These are phyloP conservation scores for Carpinus fangiana DNA, from an alignment of 306 rosid genomes.

Conservation along the genomic window DNA sequence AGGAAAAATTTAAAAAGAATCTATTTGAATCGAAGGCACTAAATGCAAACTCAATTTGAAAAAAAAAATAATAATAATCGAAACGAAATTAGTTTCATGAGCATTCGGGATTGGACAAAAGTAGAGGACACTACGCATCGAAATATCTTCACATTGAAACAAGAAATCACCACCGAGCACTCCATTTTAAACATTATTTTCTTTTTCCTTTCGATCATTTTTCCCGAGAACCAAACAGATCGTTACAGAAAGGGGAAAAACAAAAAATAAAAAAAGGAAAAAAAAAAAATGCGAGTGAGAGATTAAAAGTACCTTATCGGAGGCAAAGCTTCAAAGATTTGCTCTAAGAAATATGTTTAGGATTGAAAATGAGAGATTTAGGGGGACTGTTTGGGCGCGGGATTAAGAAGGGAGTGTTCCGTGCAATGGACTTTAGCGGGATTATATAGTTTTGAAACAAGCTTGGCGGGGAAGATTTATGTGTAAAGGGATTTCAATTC, in stretches of 20 bases:
- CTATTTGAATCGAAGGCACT: background rate
- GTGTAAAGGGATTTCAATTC: background rate
- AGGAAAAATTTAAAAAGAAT: background rate
- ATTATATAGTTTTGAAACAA: too few relatives aligned
- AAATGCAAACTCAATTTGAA: background rate
- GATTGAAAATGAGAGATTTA: background rate
- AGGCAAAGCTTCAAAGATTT: background rate
- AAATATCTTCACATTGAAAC: background rate
- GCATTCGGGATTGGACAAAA: background rate
- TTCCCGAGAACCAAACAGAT: background rate
- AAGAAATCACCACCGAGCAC: background rate
- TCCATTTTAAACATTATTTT: background rate
- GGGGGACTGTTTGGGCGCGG: background rate
- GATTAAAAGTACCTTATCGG: background rate
- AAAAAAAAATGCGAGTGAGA: background rate
- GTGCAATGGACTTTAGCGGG: too few relatives aligned
- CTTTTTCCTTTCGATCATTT: background rate
- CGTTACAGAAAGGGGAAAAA: background rate
- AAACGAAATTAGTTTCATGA: too few relatives aligned
- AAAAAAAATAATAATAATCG: too few relatives aligned
- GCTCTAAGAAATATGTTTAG: background rate
- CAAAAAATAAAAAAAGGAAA: background rate
- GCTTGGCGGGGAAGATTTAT: constrained; percentile 31
- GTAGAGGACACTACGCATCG: background rate
- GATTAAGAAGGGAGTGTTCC: background rate